Base-by-base conservation (phyloP, 2,329 filamentous ascomycete species). In the Claviceps maximensis region DNA sequence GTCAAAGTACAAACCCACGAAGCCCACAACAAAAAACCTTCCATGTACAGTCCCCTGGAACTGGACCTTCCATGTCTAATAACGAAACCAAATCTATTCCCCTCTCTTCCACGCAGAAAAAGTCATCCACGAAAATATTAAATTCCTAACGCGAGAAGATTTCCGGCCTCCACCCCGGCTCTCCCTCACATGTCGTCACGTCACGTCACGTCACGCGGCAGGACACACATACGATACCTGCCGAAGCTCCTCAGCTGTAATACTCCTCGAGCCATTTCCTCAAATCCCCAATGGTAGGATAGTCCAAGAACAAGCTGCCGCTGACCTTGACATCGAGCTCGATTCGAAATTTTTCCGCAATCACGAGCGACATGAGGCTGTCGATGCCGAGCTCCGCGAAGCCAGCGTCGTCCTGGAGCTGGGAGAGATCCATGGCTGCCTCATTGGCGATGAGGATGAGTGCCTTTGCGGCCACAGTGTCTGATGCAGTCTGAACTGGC, bases 311-410 rank as follows among this genome's bases (percentile, higher is more conserved):
- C 0, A 74, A 70, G 55, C 74, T 69, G 2, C 74, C 74, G 56
- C 71, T 65, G 12, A 82, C 62, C 56, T 77, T 71, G 13, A 82
- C 63, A 27, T 77, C 76, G 9, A 82, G 65, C 44, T 82, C 75
- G 59, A 79, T 76, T 21, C 76, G 73, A 47, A 82, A 71, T 49
- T 75, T 72, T 36, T 76, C 77, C 41, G 70, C 72, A 46, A 82
- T 75, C 10, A 76, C 78, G 44, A 83, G 65, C 5, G 74, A 71
- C 76, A 82, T 79, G 33, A 83, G 69, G 2, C 78, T 81, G 62
- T 83, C 79, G 19, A 81, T 73, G 42, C 79, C 79, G 9, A 81
- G 67, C 58, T 81, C 75, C 8, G 69, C 64, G 60, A 82, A 80
- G 49, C 69, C 71, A 40, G 77, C 74, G 58, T 78, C 77, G 59